Conservation (phyloP, 208 protist species). For the Herpetomonas muscarum region DNA sequence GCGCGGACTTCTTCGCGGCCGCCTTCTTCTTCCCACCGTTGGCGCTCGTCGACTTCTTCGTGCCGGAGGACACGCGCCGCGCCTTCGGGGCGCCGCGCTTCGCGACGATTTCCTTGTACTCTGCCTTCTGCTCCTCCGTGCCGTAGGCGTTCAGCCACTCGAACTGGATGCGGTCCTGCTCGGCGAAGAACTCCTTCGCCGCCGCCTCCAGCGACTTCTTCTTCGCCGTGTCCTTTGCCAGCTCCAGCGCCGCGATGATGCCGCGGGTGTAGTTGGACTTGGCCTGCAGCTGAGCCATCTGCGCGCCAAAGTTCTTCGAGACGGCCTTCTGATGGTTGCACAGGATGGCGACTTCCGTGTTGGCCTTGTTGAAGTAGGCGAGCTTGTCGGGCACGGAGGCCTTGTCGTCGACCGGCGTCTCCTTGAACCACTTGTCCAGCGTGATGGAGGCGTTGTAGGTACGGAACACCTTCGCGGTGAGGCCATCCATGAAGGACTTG, state of each 20-base stretch:
- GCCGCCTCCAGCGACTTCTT: constrained; percentile 72
- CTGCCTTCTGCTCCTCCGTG: constrained; percentile 84
- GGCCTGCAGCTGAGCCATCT: constrained; percentile 75
- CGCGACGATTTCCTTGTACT: constrained; percentile 76
- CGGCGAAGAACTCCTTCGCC: constrained; percentile 78
- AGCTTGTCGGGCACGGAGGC: constrained; percentile 85
- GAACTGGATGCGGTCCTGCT: constrained; percentile 83
- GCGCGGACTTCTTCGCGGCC: constrained; percentile 13
- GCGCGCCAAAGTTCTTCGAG: constrained; percentile 84
- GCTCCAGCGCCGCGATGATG: constrained; percentile 79
- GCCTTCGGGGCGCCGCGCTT: constrained; percentile 44
- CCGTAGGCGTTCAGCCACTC: constrained; percentile 88
- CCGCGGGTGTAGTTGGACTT: constrained; percentile 74
- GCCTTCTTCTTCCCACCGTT: constrained; percentile 27
- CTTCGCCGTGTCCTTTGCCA: constrained; percentile 44
- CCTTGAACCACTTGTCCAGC: constrained; percentile 94
- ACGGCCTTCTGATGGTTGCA: constrained; percentile 99
- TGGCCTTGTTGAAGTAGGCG: constrained; percentile 97
- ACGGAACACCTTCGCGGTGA: constrained; percentile 99
- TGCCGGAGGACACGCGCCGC: constrained; percentile 21
- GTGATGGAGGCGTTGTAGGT: constrained; percentile 99
- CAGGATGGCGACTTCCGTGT: constrained; percentile 97
- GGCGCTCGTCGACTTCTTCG: constrained; percentile 16
- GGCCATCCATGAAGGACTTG: constrained; percentile 95
- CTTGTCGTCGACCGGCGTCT: constrained; percentile 75